Percentiles rank a stretch among this genome's conserved stretches.
These are phyloP conservation scores for Cubamyces lactineus DNA, from an alignment of 768 basidiomycete species.

Conservation along the genomic window DNA sequence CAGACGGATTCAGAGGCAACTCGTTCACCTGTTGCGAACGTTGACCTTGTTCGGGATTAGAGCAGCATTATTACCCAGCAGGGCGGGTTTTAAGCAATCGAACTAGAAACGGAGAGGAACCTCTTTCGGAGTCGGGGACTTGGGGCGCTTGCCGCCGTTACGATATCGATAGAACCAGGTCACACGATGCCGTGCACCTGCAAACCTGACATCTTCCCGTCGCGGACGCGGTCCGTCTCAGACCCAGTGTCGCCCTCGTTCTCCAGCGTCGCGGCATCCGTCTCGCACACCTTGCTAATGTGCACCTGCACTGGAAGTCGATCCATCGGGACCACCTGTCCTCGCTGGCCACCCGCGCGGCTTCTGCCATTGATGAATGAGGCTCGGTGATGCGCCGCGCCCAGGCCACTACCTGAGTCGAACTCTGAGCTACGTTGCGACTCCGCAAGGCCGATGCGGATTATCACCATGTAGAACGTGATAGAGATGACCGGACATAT, in stretches of 20 bases:
- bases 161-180: too few species aligned
- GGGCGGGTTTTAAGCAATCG: background rate
- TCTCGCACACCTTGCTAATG: conserved; percentile 5
- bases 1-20: conserved; percentile 8
- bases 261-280: background rate
- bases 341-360: background rate
- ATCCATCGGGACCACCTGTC: background rate
- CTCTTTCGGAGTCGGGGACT: too few species aligned
- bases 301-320: conserved; percentile 2
- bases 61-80: background rate
- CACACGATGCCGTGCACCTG: too few species aligned
- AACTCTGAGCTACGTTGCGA: background rate
- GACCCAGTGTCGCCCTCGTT: background rate
- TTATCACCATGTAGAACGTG: conserved; percentile 33
- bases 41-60: background rate
- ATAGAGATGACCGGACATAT: conserved; percentile 32
- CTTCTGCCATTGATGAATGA: background rate
- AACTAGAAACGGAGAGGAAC: too few species aligned
- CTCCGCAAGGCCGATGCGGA: conserved; percentile 25
- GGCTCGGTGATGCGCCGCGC: background rate
- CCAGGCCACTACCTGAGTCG: background rate
- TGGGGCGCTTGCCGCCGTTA: too few species aligned
- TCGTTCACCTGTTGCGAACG: background rate
- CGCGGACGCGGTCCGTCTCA: background rate
- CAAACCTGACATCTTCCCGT: too few species aligned